Conservation (phyloP, 2,329 filamentous ascomycete species). For the Emergomyces pasteurianus region DNA sequence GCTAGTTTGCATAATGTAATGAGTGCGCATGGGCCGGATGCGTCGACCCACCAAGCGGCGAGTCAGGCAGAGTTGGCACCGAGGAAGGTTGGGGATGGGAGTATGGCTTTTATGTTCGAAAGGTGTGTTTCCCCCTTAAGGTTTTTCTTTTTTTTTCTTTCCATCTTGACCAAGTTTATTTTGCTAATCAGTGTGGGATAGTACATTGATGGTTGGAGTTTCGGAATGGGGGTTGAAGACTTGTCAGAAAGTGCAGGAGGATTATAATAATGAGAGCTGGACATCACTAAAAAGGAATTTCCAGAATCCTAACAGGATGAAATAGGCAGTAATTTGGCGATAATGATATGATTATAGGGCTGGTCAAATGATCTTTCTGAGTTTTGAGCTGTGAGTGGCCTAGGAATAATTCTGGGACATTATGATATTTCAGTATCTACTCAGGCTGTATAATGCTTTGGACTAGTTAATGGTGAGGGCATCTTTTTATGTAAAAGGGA, state of each 20-base stretch:
- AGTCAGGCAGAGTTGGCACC: constrained; percentile 43
- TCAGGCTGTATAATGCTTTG: no score
- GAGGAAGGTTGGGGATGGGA: constrained; percentile 45
- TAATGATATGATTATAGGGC: no score
- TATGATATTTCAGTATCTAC: no score
- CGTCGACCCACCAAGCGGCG: constrained; percentile 44
- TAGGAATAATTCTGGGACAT: no score
- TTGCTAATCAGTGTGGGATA: constrained; percentile 34
- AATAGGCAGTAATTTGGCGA: not conserved
- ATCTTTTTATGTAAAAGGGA: no score
- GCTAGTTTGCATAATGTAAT: constrained; percentile 59
- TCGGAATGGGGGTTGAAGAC: constrained; percentile 61
- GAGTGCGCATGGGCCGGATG: constrained; percentile 54
- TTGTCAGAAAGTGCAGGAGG: constrained; percentile 58
- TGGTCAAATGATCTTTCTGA: no score
- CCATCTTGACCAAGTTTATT: not conserved
- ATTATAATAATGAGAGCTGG: constrained; percentile 77
- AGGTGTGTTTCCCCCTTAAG: constrained; percentile 23
- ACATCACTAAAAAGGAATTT: constrained; percentile 54
- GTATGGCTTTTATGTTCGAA: constrained; percentile 56
- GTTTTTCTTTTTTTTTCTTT: not conserved
- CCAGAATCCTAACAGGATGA: constrained; percentile 37
- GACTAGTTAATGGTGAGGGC: no score
- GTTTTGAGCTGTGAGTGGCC: no score
- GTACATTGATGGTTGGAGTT: constrained; percentile 56